Conservation (phyloP, 169 alveolate species). For the Perkinsus olseni region DNA sequence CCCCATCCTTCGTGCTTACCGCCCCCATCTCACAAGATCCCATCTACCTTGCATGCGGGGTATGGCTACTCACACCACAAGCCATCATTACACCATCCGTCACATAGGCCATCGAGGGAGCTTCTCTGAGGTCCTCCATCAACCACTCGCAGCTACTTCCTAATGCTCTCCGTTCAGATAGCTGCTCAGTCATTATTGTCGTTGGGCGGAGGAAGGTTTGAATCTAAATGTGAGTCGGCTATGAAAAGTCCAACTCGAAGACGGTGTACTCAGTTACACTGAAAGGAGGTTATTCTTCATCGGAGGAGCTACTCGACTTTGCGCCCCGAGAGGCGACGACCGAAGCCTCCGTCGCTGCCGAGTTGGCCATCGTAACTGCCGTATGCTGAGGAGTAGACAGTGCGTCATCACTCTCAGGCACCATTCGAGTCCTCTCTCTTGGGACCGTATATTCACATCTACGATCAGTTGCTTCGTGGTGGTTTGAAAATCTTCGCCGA, state of each 20-base stretch:
- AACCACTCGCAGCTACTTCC: not conserved
- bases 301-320: not conserved
- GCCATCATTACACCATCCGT: not conserved
- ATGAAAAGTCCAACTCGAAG: too few relatives aligned
- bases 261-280: not conserved
- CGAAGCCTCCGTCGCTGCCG: not conserved
- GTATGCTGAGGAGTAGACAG: not conserved
- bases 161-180: not conserved
- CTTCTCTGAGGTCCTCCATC: not conserved
- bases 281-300: not conserved
- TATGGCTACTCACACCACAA: not conserved
- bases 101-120: not conserved
- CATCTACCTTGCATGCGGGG: not conserved
- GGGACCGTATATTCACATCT: not conserved
- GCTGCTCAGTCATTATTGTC: not conserved
- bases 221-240: not conserved
- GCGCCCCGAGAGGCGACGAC: not conserved
- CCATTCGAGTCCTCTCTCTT: not conserved
- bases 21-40: not conserved
- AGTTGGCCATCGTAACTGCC: not conserved
- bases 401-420: not conserved
- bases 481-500: not conserved
- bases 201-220: not conserved
- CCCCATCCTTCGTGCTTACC: not conserved
- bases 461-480: not conserved